Evolutionary conservation across 306 rosid species (phyloP), one percentile per base, ranked within the genome.

Genomic region (Luffa acutangula): DNA sequence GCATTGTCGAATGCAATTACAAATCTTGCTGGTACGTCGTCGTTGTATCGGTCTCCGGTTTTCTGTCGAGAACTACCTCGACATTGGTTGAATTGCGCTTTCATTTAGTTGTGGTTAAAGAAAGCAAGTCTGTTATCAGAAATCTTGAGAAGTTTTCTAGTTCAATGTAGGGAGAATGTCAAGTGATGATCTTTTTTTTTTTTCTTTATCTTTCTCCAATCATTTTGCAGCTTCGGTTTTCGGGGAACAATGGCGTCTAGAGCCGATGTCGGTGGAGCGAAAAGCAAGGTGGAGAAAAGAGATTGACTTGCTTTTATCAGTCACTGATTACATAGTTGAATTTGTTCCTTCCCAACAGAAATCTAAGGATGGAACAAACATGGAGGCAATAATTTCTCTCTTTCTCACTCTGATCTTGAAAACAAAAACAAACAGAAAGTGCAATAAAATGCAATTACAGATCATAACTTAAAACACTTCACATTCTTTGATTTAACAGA

Each of bases 1-100:
- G 99, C 99, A 53, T 84, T 96, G 89, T 96, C 99, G n/a, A 96
- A 96, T 83, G 98, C 99, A 79, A 86, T 96, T 51, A 96, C 99
- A 58, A 96, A 96, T 80, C 98, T 91, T 81, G 98, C 99, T 14
- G 99, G 99, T 93, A 81, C n/a, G 79, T 46, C 62, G 43, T 9
- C 18, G 15, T 15, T 53, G 12, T 69, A 18, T 63, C 8, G 46
- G 33, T 36, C 58, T 63, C 36, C 34, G n/a, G 75, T 42, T 42
- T 39, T 76, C 49, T 34, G 62, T 46, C 51, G 20, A 33, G 63
- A 71, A 57, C 37, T 4, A 14, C 15, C 18, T 46, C 3, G 7
- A 4, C 1, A 1, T 73, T 14, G 33, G 48, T 75, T 4, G 11
- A 1, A 34, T n/a, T 75, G 45, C 52, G 48, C 31, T 45, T 45